Conservation (phyloP, 495 filamentous ascomycete species). For the Jackrogersella multiformis region DNA sequence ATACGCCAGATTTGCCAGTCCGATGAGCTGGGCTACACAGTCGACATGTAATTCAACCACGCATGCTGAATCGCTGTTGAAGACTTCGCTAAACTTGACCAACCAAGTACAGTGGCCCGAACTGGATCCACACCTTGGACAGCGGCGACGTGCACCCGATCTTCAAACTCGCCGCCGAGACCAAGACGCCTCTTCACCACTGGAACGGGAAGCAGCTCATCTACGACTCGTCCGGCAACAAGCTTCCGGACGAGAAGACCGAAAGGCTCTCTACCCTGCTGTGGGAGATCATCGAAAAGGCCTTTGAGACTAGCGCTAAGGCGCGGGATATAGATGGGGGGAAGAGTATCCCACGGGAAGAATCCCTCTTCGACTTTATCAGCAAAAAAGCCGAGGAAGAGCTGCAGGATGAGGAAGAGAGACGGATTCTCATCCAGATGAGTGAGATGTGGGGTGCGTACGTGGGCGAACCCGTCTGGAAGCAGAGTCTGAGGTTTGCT, state of each 20-base stretch:
- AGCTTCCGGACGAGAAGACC: slow-evolving; percentile 58
- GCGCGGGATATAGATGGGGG: slow-evolving; percentile 44
- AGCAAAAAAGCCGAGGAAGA: slow-evolving; percentile 50
- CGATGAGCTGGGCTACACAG: slow-evolving; percentile 52
- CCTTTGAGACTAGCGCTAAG: slow-evolving; percentile 72
- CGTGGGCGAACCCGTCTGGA: slow-evolving; percentile 70
- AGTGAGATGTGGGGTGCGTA: slow-evolving; percentile 76
- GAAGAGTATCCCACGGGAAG: slow-evolving; percentile 63
- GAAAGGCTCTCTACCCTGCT: slow-evolving; percentile 64
- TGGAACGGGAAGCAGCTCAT: slow-evolving; percentile 64
- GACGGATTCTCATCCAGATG: slow-evolving; percentile 55
- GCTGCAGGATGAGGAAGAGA: slow-evolving; percentile 30
- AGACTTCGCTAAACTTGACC: not conserved
- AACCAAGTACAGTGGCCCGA: slow-evolving; percentile 68
- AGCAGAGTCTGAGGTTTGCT: slow-evolving; percentile 77
- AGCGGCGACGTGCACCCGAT: slow-evolving; percentile 74
- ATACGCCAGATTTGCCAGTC: slow-evolving; percentile 36
- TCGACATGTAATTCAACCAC: slow-evolving; percentile 60
- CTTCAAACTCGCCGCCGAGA: slow-evolving; percentile 65
- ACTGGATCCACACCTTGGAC: slow-evolving; percentile 80
- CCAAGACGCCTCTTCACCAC: slow-evolving; percentile 53
- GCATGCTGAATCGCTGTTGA: not conserved
- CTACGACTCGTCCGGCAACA: slow-evolving; percentile 64
- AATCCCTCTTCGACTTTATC: slow-evolving; percentile 74
- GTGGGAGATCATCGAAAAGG: slow-evolving; percentile 73